A percentile compares a stretch with the other conserved stretches of the same genome.
phyloP scores from a whole-genome alignment of 1,139 yeast genomes.

The Protomyces inouyei region DNA sequence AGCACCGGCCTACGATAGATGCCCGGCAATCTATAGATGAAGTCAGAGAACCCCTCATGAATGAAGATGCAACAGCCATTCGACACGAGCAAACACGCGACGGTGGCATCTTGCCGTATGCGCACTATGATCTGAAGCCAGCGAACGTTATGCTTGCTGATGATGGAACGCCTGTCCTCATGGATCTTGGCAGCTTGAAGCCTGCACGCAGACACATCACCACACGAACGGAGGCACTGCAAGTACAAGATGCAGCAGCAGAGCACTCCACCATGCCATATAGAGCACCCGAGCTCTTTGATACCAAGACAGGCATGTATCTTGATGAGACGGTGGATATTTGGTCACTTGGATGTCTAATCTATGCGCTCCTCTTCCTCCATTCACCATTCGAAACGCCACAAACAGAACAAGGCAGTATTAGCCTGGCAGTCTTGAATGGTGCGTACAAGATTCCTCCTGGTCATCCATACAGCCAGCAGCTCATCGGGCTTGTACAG shows the following conservation, averaged over 20 bases:
- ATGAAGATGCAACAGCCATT: constrained; percentile 44
- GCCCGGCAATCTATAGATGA: constrained; percentile 23
- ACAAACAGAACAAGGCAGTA: constrained; percentile 77
- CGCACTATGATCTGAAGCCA: constrained; percentile 84
- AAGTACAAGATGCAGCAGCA: constrained; percentile 73
- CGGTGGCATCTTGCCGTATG: constrained; percentile 58
- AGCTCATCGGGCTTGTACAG: constrained; percentile 52
- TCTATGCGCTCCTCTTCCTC: constrained; percentile 72
- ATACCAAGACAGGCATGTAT: constrained; percentile 58
- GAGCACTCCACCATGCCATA: constrained; percentile 85
- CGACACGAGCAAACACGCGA: neutral
- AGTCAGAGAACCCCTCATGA: constrained; percentile 32
- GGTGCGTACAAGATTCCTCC: constrained; percentile 66
- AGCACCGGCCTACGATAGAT: neutral
- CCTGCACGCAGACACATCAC: constrained; percentile 55
- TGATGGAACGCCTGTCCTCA: constrained; percentile 67
- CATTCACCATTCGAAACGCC: constrained; percentile 76
- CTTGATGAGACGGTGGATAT: constrained; percentile 75
- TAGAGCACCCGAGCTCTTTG: constrained; percentile 84
- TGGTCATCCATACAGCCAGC: constrained; percentile 51
- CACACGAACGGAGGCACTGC: constrained; percentile 64
- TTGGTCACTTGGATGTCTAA: constrained; percentile 67
- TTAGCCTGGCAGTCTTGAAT: constrained; percentile 67
- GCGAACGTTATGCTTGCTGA: constrained; percentile 78
- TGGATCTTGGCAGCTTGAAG: constrained; percentile 78